phyloP scores from a whole-genome alignment of 441 rosid species.

The Erysimum cheiri region DNA sequence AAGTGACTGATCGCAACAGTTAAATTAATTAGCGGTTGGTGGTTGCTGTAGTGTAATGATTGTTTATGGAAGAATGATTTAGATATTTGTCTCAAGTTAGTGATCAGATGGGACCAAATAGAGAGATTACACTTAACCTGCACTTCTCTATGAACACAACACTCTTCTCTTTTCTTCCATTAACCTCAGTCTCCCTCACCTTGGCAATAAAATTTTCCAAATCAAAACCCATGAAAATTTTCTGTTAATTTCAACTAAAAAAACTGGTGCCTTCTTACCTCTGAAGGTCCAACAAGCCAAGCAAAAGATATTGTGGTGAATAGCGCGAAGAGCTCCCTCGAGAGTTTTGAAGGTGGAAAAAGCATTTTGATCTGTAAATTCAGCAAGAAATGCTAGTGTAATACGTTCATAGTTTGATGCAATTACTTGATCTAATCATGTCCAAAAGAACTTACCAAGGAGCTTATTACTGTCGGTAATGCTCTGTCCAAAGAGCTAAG shows the following conservation, averaged over 20 bases:
- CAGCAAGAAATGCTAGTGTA: constrained; percentile 15
- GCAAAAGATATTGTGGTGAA: constrained; percentile 82
- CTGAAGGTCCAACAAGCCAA: constrained; percentile 90
- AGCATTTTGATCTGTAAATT: constrained; percentile 59
- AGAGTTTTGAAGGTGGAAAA: constrained; percentile 65
- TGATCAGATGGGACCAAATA: constrained; percentile 46
- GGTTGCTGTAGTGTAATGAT: constrained; percentile 50
- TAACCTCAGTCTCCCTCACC: constrained; percentile 83
- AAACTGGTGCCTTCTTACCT: constrained; percentile 51
- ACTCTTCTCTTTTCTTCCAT: constrained; percentile 81
- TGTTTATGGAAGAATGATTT: constrained; percentile 32
- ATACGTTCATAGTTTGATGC: not conserved
- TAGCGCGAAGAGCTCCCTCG: constrained; percentile 81
- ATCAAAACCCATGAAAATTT: not conserved
- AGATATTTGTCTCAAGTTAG: constrained; percentile 46
- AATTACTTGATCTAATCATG: constrained; percentile 3
- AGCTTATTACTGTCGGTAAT: constrained; percentile 61
- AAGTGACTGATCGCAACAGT: constrained; percentile 28
- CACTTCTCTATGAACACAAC: constrained; percentile 85
- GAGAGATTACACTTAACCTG: constrained; percentile 61
- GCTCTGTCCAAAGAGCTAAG: constrained; percentile 66
- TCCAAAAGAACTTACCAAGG: constrained; percentile 57
- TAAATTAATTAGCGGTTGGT: constrained; percentile 3
- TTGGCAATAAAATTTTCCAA: constrained; percentile 33
- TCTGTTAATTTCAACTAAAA: not conserved